A percentile compares a stretch with the other conserved stretches of the same genome.
Conservation (phyloP, 495 filamentous ascomycete species). For the Neurospora sp. region DNA sequence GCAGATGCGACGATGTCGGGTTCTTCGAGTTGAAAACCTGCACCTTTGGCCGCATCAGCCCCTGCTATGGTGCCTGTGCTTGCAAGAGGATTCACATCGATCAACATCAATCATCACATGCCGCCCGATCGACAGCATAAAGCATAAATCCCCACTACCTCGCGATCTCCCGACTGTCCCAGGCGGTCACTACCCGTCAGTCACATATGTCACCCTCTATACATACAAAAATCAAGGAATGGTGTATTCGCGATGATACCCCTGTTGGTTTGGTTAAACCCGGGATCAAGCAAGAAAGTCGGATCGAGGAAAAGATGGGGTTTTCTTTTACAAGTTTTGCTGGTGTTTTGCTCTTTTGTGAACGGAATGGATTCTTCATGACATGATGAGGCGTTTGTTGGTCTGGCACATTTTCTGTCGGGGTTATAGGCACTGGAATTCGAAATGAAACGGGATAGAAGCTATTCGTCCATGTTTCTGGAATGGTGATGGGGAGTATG, state of each 20-base stretch:
- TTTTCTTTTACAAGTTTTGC: not conserved
- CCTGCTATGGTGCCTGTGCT: not conserved
- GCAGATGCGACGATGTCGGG: not conserved
- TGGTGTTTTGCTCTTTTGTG: not conserved
- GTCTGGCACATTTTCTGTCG: not conserved
- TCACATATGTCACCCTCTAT: not conserved
- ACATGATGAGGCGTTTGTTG: not conserved
- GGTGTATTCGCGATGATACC: not conserved
- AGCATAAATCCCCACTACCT: no score
- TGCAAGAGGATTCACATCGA: not conserved
- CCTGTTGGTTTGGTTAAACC: not conserved
- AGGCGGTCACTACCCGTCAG: not conserved
- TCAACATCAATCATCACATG: not conserved
- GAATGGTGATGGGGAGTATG: not conserved
- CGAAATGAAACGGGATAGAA: not conserved
- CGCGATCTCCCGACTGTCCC: no score
- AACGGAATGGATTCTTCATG: not conserved
- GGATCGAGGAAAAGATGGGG: not conserved
- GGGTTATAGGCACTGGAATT: not conserved
- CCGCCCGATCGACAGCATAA: not conserved
- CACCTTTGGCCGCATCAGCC: not conserved
- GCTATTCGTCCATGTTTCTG: not conserved
- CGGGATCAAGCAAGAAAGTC: not conserved
- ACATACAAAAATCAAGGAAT: not conserved
- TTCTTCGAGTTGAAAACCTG: not conserved